Evolutionary conservation across 257 asterid genomes (phyloP), one percentile per base, ranked within the genome.

Genomic region (Nicotiana tabacum): DNA sequence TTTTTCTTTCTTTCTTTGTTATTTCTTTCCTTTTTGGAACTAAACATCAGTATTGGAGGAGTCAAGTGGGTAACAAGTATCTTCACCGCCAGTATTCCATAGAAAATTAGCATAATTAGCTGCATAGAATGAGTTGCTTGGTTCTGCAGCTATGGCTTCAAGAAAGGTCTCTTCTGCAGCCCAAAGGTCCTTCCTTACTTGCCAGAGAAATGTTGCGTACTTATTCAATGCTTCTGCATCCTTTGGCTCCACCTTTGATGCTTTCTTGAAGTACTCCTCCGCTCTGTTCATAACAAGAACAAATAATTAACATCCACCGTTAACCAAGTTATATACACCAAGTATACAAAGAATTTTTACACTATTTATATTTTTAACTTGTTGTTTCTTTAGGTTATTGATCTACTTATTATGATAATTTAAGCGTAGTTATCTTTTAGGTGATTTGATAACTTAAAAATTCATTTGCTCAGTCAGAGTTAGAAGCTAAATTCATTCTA

Each of bases 41-140:
- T 82, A 90, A 51, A 35, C 51, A 61, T 90, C 89, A 0, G 57
- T 46, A 62, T 74, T 80, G n/a, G 90, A 48, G 33, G 88, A 91
- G 87, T 43, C 43, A 4, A 94, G 90, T 68, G 98, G 97, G 83
- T 85, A 94, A 87, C 98, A 96, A n/a, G 99, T 96, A 76, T 94
- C 99, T 81, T 96, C 99, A 0, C 95, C 99, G 17, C 99, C 99
- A 3, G 98, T 96, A 85, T 83, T 96, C 98, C 98, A 96, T 17
- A 96, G 83, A 82, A 96, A 96, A 90, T 94, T 89, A 17, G 99
- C 99, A 70, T 96, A 96, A 82, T 90, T 90, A 80, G 93, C 95
- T 12, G 98, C 95, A 51, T 94, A 96, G 83, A 77, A 92, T 9
- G 97, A 77, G 85, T 96, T 96, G 58, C 66, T 55, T 29, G 98